Evolutionary conservation across 192 early-diverging fungal genomes (phyloP).

Genomic region (Rhizophagus prolifer): DNA sequence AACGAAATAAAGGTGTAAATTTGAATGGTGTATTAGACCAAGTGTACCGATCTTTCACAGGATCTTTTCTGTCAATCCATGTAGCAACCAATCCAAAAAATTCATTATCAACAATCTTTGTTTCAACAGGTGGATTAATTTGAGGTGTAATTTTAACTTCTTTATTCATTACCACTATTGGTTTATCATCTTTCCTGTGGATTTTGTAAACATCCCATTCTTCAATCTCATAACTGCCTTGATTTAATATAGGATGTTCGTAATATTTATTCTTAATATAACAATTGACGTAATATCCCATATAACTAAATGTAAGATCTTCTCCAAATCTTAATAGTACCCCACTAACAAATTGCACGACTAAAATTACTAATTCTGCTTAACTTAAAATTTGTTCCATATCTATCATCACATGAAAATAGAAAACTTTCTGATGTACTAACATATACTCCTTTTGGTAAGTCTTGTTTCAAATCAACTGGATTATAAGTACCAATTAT

Average conservation of each 20-base stretch:
- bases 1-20: slow-evolving; percentile 19
- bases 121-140: neutral
- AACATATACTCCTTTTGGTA: neutral
- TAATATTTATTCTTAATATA: neutral
- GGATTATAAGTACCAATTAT: slow-evolving; percentile 18
- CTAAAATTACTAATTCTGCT: neutral
- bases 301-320: neutral
- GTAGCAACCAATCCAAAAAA: slow-evolving; percentile 10
- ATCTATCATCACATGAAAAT: slow-evolving; percentile 5
- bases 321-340: slow-evolving; percentile 3
- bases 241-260: neutral
- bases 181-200: neutral
- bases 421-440: slow-evolving; percentile 17
- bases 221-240: neutral
- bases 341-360: neutral
- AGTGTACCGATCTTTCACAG: neutral
- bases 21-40: slow-evolving; percentile 1
- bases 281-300: neutral
- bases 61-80: slow-evolving; percentile 15
- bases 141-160: neutral
- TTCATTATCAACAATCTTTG: slow-evolving; percentile 17
- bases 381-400: neutral
- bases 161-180: neutral
- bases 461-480: neutral
- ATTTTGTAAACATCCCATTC: slow-evolving; percentile 7